Conservation (phyloP, 768 basidiomycete species). For the Megacollybia marginata region DNA sequence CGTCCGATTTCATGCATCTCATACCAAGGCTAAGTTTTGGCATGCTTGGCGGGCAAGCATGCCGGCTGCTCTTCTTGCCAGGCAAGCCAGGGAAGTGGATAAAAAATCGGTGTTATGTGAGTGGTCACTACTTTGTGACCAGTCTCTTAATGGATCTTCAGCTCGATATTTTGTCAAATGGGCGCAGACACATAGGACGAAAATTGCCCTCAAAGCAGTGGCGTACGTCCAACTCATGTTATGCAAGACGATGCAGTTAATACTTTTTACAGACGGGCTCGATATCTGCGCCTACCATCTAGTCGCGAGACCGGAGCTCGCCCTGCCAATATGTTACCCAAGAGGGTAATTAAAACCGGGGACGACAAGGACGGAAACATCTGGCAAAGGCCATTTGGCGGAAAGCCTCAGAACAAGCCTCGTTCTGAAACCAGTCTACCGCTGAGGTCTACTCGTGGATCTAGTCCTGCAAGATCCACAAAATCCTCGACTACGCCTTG, state of each 20-base stretch:
- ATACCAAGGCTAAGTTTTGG: conserved; percentile 57
- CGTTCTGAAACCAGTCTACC: not conserved
- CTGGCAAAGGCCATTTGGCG: conserved; percentile 13
- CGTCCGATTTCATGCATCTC: conserved; percentile 62
- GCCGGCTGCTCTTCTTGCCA: conserved; percentile 61
- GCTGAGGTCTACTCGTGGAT: conserved; percentile 17
- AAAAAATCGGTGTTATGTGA: conserved; percentile 49
- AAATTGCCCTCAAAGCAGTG: conserved; percentile 71
- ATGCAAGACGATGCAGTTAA: conserved; percentile 1
- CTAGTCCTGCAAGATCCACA: conserved; percentile 23
- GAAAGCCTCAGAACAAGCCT: conserved; percentile 3
- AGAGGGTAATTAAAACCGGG: conserved; percentile 16
- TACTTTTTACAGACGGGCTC: conserved; percentile 54
- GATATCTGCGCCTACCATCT: conserved; percentile 70
- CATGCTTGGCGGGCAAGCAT: conserved; percentile 59
- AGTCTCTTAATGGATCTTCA: conserved; percentile 19
- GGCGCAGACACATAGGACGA: conserved; percentile 61
- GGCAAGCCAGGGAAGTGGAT: conserved; percentile 58
- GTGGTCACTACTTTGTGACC: conserved; percentile 16
- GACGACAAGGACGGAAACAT: conserved; percentile 20
- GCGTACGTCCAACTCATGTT: conserved; percentile 49
- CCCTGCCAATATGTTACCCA: conserved; percentile 14
- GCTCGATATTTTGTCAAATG: conserved; percentile 55
- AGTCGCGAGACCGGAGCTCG: conserved; percentile 15
- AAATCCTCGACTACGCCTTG: conserved; percentile 8